These are phyloP conservation scores for Bothriochloa decipiens DNA, from an alignment of 176 grass and related monocot genomes.

Conservation along the genomic window DNA sequence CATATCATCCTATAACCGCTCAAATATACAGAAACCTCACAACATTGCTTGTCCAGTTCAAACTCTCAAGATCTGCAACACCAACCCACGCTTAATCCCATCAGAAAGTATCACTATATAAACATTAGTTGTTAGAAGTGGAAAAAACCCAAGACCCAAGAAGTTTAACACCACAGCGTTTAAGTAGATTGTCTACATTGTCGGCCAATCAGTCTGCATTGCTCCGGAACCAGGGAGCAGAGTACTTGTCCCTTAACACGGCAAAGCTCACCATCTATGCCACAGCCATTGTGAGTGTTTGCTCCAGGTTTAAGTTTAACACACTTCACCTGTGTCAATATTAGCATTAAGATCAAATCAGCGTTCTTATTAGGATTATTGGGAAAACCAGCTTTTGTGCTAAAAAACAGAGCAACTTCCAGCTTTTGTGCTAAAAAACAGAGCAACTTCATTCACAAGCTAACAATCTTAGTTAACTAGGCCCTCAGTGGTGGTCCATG, in stretches of 20 bases:
- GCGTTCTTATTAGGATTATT: neutral
- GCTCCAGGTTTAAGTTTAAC: slow-evolving; percentile 86
- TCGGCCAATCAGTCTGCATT: slow-evolving; percentile 84
- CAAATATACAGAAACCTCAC: slow-evolving; percentile 74
- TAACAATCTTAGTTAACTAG: neutral
- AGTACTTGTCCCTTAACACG: slow-evolving; percentile 71
- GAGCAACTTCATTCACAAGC: neutral
- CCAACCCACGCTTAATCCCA: slow-evolving; percentile 32
- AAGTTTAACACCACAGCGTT: slow-evolving; percentile 42
- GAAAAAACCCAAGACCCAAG: slow-evolving; percentile 36
- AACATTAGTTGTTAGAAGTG: slow-evolving; percentile 66
- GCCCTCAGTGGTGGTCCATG: slow-evolving; percentile 25
- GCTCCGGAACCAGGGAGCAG: slow-evolving; percentile 84
- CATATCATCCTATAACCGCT: slow-evolving; percentile 68
- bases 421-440: neutral
- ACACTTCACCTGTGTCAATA: slow-evolving; percentile 77
- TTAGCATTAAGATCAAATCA: slow-evolving; percentile 14
- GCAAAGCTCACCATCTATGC: slow-evolving; percentile 93
- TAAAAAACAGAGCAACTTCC: neutral
- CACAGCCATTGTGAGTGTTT: slow-evolving; percentile 81
- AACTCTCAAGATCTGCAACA: slow-evolving; percentile 33
- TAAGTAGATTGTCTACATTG: slow-evolving; percentile 59
- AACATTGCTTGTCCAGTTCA: slow-evolving; percentile 42
- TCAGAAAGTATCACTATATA: slow-evolving; percentile 45
- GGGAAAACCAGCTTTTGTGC: neutral